Evolutionary conservation across 2,329 filamentous ascomycete species (phyloP).

Genomic region (Phaeosphaeria sp.): DNA sequence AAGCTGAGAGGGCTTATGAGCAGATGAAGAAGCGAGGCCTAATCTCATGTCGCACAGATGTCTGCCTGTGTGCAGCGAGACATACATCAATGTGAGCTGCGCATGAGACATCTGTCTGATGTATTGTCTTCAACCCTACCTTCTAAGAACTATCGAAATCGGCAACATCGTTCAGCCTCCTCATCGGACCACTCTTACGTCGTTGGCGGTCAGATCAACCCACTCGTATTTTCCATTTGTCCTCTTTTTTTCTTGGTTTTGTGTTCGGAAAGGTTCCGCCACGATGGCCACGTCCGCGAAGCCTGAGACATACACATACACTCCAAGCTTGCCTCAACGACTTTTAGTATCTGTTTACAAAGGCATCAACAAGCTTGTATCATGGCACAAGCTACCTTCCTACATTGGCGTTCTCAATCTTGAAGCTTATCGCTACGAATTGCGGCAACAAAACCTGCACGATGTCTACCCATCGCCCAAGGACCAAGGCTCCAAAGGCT

Average conservation of each 20-base stretch:
- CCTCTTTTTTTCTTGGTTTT: background rate
- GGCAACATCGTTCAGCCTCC: background rate
- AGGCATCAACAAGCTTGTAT: constrained; percentile 48
- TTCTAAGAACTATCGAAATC: background rate
- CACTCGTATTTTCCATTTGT: background rate
- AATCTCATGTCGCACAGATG: background rate
- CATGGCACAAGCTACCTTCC: constrained; percentile 54
- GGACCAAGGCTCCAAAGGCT: constrained; percentile 45
- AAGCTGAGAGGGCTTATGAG: background rate
- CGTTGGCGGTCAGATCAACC: background rate
- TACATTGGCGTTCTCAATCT: constrained; percentile 53
- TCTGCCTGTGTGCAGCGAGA: background rate
- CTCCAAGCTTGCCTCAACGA: constrained; percentile 16
- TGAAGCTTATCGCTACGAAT: constrained; percentile 50
- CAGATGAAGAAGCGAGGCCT: background rate
- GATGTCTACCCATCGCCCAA: constrained; percentile 51
- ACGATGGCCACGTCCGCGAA: constrained; percentile 4
- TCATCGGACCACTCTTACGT: background rate
- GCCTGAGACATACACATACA: constrained; percentile 12
- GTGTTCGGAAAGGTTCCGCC: background rate
- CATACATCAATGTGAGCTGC: background rate
- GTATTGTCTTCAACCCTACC: background rate
- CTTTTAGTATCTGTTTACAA: constrained; percentile 45
- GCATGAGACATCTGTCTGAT: background rate
- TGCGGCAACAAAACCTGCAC: constrained; percentile 54